Percentiles rank a stretch among this genome's conserved stretches.
Evolutionary conservation across 2,329 filamentous ascomycete species (phyloP).

Genomic region (Scopulariopsis brevicaulis): DNA sequence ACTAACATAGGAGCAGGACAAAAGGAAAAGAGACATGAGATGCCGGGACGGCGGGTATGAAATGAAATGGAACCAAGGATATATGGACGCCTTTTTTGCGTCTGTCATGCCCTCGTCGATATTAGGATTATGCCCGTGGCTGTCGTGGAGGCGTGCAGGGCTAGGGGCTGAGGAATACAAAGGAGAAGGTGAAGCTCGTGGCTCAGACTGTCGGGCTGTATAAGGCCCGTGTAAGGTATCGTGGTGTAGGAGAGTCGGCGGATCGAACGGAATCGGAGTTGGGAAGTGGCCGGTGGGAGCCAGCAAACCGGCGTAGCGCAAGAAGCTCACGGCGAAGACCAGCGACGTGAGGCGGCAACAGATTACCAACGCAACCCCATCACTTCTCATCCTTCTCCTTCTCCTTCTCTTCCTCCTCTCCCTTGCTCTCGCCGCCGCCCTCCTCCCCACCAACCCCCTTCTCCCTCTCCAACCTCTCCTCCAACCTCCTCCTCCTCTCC

Average conservation of each 20-base stretch:
- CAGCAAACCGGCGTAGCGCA: no score
- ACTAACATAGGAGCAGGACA: neutral
- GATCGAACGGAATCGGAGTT: no score
- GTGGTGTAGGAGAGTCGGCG: neutral
- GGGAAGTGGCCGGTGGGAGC: neutral
- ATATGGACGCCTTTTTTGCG: neutral
- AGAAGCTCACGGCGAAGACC: no score
- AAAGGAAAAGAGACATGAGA: neutral
- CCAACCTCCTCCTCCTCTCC: conserved; percentile 22
- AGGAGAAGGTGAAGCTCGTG: neutral
- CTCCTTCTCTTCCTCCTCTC: neutral
- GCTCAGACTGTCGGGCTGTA: neutral
- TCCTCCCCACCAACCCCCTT: conserved; percentile 5
- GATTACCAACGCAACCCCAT: neutral
- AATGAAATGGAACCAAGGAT: neutral
- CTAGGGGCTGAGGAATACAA: neutral
- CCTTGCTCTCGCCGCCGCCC: neutral
- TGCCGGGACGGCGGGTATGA: neutral
- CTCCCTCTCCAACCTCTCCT: conserved; percentile 18
- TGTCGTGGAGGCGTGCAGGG: neutral
- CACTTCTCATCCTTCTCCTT: neutral
- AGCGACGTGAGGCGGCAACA: neutral
- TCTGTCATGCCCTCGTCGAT: neutral
- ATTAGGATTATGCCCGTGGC: neutral
- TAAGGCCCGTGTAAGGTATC: no score